A percentile compares a stretch with the other conserved stretches of the same genome.
Evolutionary conservation across 2,329 filamentous ascomycete genomes (phyloP).

Genomic region (Huntiella savannae): DNA sequence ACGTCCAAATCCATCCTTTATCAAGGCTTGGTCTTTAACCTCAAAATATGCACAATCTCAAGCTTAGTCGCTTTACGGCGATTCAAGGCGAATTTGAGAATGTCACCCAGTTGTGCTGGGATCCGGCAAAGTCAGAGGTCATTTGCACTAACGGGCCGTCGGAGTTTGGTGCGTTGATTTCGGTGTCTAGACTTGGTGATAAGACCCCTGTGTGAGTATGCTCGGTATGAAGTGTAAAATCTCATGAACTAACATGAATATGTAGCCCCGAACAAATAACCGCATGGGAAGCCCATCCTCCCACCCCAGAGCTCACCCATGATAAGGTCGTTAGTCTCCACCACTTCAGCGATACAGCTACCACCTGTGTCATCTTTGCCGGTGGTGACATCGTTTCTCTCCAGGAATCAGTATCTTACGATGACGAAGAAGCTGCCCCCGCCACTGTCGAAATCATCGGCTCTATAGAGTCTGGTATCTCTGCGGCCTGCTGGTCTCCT

Average conservation of each 20-base stretch:
- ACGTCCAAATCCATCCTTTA: not conserved
- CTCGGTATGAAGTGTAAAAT: no score
- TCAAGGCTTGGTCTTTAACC: not conserved
- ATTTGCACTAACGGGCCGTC: conserved; percentile 75
- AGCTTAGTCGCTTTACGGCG: conserved; percentile 51
- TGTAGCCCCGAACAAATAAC: conserved; percentile 32
- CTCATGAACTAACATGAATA: not conserved
- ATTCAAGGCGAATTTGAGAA: conserved; percentile 34
- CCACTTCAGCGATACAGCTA: conserved; percentile 63
- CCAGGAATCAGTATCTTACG: conserved; percentile 35
- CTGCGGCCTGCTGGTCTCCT: conserved; percentile 78
- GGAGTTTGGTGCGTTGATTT: conserved; percentile 46
- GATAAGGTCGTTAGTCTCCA: conserved; percentile 67
- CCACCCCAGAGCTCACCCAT: conserved; percentile 51
- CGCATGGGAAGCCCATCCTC: conserved; percentile 75
- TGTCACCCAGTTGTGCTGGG: conserved; percentile 70
- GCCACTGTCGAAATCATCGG: conserved; percentile 79
- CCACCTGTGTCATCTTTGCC: conserved; percentile 65
- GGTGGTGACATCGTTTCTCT: conserved; percentile 83
- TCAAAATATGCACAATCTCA: conserved; percentile 63
- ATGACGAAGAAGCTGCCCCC: conserved; percentile 14
- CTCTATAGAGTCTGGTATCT: conserved; percentile 80
- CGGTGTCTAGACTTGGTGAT: conserved; percentile 40
- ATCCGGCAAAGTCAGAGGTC: conserved; percentile 55
- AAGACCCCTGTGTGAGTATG: conserved; percentile 17